Evolutionary conservation across 2,329 filamentous ascomycete species (phyloP).

Genomic region (Sodiomyces alkalinus): DNA sequence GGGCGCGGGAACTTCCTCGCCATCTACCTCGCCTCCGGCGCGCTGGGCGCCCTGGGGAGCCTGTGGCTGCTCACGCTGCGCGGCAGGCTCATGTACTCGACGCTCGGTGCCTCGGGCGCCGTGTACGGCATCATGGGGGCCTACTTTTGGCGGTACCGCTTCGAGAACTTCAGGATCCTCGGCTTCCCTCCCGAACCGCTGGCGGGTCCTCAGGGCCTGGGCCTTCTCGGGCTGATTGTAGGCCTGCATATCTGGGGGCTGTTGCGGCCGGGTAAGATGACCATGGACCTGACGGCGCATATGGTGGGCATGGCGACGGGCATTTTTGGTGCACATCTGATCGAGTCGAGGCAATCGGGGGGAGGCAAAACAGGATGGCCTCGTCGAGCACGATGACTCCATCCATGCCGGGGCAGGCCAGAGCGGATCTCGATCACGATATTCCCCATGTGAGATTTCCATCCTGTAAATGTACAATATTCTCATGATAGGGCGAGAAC

Average conservation of each 20-base stretch:
- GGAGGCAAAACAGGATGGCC: constrained; percentile 10
- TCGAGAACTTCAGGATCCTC: constrained; percentile 41
- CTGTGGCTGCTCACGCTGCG: constrained; percentile 33
- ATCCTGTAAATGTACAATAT: no score
- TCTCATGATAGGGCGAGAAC: no score
- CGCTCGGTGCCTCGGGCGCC: constrained; percentile 53
- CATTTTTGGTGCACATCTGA: constrained; percentile 21
- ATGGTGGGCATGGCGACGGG: constrained; percentile 35
- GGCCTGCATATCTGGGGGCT: constrained; percentile 33
- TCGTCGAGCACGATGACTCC: no score
- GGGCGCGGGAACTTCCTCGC: constrained; percentile 54
- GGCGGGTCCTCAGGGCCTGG: constrained; percentile 36
- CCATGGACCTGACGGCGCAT: constrained; percentile 37
- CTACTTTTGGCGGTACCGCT: constrained; percentile 44
- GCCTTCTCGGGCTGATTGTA: constrained; percentile 34
- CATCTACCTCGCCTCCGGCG: constrained; percentile 46
- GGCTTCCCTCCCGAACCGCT: constrained; percentile 38
- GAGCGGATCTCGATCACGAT: no score
- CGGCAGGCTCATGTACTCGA: constrained; percentile 29
- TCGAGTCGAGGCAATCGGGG: no score
- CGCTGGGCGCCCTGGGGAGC: constrained; percentile 41
- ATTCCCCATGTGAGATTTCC: no score
- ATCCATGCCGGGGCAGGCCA: no score
- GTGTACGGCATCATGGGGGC: constrained; percentile 45
- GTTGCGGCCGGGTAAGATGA: constrained; percentile 24